Conservation (phyloP, 805 yeast genomes). For the Metschnikowia proteae region DNA sequence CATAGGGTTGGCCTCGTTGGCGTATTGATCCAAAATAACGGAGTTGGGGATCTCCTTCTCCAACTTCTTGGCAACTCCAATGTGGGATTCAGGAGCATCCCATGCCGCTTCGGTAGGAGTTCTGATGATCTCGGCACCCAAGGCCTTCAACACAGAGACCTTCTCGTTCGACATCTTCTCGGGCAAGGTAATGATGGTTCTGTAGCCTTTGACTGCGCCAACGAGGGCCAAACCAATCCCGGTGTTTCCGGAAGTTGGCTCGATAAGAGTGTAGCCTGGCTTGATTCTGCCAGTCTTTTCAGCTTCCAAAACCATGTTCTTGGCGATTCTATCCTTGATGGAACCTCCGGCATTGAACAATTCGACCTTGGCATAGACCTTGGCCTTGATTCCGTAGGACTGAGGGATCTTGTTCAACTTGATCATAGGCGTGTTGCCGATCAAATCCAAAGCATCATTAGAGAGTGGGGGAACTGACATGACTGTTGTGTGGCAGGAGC, state of each 20-base stretch:
- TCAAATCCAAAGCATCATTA: constrained; percentile 63
- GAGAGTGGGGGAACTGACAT: constrained; percentile 36
- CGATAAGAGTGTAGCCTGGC: constrained; percentile 83
- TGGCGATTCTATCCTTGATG: constrained; percentile 84
- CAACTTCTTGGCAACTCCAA: constrained; percentile 79
- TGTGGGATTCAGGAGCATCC: constrained; percentile 89
- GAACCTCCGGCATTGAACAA: constrained; percentile 88
- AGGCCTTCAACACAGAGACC: constrained; percentile 80
- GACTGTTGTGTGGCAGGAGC: not conserved
- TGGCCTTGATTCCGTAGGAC: constrained; percentile 69
- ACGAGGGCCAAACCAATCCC: constrained; percentile 86
- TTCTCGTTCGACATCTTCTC: constrained; percentile 92
- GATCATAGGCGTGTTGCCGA: constrained; percentile 83
- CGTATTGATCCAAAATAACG: constrained; percentile 79
- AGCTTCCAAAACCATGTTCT: constrained; percentile 82
- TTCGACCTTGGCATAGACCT: constrained; percentile 70
- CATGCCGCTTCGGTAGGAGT: constrained; percentile 92
- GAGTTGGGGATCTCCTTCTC: constrained; percentile 83
- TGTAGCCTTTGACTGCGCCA: constrained; percentile 83
- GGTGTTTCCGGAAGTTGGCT: constrained; percentile 89
- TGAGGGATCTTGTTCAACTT: constrained; percentile 73
- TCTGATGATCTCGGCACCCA: constrained; percentile 87
- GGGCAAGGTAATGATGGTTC: constrained; percentile 83
- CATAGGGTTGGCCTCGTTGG: constrained; percentile 71
- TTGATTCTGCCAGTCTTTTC: constrained; percentile 72